Conservation (phyloP, 331 rosid genomes). For the Pyrus hybrid region DNA sequence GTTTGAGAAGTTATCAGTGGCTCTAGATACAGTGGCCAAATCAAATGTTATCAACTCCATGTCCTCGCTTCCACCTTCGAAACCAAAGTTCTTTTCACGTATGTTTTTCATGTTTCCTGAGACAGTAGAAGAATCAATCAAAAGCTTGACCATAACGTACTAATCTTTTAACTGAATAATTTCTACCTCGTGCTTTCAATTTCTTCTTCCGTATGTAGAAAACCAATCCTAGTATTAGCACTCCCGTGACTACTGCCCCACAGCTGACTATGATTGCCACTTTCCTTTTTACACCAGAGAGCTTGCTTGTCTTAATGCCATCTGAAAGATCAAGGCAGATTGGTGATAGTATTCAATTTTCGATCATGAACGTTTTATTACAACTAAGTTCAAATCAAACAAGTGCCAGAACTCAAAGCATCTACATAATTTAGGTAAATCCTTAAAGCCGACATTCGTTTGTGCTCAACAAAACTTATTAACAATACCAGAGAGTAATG, state of each 20-base stretch:
- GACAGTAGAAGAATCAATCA: background rate
- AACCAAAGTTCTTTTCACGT: background rate
- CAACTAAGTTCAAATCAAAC: no score
- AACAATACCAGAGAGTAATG: background rate
- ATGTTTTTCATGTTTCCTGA: background rate
- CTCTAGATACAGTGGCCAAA: conserved; percentile 1
- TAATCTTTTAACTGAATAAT: no score
- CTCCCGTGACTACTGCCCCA: background rate
- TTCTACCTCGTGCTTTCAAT: background rate
- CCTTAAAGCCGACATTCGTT: no score
- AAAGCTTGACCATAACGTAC: no score
- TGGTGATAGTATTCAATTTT: no score
- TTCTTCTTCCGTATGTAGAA: background rate
- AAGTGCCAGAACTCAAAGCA: no score
- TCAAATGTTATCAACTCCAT: conserved; percentile 18
- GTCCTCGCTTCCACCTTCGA: background rate
- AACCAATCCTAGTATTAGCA: background rate
- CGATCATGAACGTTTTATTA: no score
- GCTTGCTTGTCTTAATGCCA: background rate
- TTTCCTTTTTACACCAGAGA: no score
- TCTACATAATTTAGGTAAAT: no score
- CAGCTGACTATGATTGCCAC: background rate
- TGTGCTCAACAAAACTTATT: background rate
- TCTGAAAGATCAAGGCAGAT: background rate
- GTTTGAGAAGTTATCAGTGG: conserved; percentile 18